These are phyloP conservation scores for Eucalyptus polyanthemos DNA, from an alignment of 345 rosid species.

Conservation along the genomic window DNA sequence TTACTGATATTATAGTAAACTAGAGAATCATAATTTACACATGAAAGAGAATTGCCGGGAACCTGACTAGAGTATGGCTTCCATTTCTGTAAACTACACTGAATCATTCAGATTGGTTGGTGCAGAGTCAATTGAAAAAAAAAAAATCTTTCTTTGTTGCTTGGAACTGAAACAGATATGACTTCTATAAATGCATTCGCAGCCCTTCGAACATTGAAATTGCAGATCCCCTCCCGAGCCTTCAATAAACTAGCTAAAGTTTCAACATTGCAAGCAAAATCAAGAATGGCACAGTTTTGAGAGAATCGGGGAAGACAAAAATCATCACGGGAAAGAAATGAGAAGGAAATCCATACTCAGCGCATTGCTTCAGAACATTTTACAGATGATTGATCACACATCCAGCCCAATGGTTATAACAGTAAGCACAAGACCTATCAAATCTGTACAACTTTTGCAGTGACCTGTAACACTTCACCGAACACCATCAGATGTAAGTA, in stretches of 20 bases:
- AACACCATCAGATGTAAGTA: background rate
- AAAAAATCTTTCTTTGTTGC: background rate
- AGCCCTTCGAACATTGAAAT: background rate
- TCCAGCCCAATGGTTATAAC: background rate
- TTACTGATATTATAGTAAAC: background rate
- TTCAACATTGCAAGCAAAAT: background rate
- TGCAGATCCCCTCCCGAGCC: background rate
- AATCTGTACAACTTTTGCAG: background rate
- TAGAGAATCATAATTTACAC: background rate
- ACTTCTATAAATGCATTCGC: background rate
- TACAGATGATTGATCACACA: background rate
- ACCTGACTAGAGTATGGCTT: background rate
- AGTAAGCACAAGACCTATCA: background rate
- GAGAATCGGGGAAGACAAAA: background rate
- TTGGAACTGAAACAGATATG: background rate
- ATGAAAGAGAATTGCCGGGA: background rate
- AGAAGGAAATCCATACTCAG: background rate
- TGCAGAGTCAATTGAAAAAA: background rate
- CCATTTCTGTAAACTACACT: background rate
- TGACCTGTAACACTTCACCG: background rate
- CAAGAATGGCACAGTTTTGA: background rate
- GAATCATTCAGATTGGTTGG: background rate
- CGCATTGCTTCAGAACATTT: background rate
- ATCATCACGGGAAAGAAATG: background rate
- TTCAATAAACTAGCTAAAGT: background rate